Evolutionary conservation across 495 filamentous ascomycete genomes (phyloP), one percentile per base, ranked within the genome.

Genomic region (Lentithecium fluviatile): DNA sequence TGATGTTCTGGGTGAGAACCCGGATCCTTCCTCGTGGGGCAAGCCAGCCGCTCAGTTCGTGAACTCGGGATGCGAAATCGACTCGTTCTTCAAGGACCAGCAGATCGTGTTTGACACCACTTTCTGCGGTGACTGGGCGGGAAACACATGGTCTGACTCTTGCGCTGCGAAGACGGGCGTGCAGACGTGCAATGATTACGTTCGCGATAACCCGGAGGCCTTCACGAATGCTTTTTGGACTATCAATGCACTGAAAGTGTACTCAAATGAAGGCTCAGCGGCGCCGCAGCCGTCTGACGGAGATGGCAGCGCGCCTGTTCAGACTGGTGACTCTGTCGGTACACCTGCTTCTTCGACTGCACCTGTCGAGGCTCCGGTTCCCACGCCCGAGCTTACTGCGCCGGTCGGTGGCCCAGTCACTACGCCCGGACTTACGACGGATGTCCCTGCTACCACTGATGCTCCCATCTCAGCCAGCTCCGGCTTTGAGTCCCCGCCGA

Each of bases 101-200:
- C 53, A 67, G 46, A 62, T 71, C 23, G 65, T 73, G 34, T 58
- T 73, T 46, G 67, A 73, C 49, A 70, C 64, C 2, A 68, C 67
- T 11, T 64, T 73, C 48, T 73, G 70, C 45, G 70, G 70, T 10
- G 68, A 62, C 20, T 72, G 70, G 70, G 70, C 70, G 43, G 70
- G 70, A 45, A 53, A 59, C 45, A 59, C 60, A 36, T 70, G 64
- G 69, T 49, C 19, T 26, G 48, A 59, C 45, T 56, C 60, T 6
- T 69, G 70, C 48, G 60, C 58, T 6, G 48, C 56, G 5, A 67
- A 68, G 15, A 64, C 61, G 29, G 29, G 29, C 29, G 29, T 32
- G 21, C 38, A 45, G 12, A 69, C 62, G 1, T 75, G 72, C 64
- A 60, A 72, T n/a, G 65, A 56, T 11, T 75, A 55, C 45, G 72